A percentile compares a stretch with the other conserved stretches of the same genome.
phyloP scores from a whole-genome alignment of 2,329 filamentous ascomycete genomes.

The Cryphonectria naterciae region DNA sequence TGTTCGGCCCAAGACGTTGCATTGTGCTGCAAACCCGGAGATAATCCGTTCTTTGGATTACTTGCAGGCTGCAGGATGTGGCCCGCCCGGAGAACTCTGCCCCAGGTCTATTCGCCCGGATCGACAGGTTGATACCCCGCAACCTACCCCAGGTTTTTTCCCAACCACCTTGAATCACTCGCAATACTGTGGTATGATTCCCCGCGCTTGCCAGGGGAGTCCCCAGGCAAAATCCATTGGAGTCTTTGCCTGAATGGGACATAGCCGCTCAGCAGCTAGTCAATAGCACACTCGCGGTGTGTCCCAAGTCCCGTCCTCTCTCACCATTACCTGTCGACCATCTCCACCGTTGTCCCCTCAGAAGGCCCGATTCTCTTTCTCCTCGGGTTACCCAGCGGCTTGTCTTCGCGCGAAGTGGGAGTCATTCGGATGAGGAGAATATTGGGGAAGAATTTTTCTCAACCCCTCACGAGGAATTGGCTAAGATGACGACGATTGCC shows the following conservation, averaged over 20 bases:
- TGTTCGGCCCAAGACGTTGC: neutral
- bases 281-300: neutral
- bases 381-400: neutral
- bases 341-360: slow-evolving; percentile 6
- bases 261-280: neutral
- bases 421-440: neutral
- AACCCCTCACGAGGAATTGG: slow-evolving; percentile 14
- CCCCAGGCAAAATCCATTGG: neutral
- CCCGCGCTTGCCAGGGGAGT: neutral
- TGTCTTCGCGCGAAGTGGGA: neutral
- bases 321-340: neutral
- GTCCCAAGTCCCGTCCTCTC: neutral
- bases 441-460: neutral
- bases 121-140: slow-evolving; percentile 15
- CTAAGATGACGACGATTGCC: slow-evolving; percentile 3
- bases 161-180: neutral
- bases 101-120: slow-evolving; percentile 5
- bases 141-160: slow-evolving; percentile 6
- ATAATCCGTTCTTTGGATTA: slow-evolving; percentile 8
- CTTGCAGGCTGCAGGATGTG: neutral
- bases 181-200: neutral
- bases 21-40: slow-evolving; percentile 7
- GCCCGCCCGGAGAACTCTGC: neutral
- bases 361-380: slow-evolving; percentile 24
- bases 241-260: neutral